Evolutionary conservation across 306 rosid species (phyloP).

Genomic region (Vigna mungo): DNA sequence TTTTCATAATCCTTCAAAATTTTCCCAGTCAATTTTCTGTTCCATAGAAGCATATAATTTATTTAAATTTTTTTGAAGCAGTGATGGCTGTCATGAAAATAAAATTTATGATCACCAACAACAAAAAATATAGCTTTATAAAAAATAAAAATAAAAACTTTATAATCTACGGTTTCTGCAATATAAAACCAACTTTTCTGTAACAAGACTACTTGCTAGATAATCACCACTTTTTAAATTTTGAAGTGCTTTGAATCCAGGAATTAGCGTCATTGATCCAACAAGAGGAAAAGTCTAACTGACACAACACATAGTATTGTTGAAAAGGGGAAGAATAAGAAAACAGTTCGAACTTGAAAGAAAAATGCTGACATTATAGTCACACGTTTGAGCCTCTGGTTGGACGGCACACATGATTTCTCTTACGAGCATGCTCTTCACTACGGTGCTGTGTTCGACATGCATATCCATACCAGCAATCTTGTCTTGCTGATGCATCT

Average conservation of each 20-base stretch:
- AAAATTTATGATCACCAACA: no score
- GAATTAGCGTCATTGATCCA: neutral
- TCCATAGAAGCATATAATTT: no score
- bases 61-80: no score
- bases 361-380: conserved; percentile 18
- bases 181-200: no score
- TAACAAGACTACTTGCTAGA: no score
- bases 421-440: conserved; percentile 79
- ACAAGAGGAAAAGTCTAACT: neutral
- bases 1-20: no score
- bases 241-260: neutral
- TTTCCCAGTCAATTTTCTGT: no score
- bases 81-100: no score
- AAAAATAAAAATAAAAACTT: no score
- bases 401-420: conserved; percentile 91
- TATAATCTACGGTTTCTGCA: no score
- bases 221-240: no score
- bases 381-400: conserved; percentile 56
- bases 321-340: neutral
- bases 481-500: conserved; percentile 67
- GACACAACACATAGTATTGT: neutral
- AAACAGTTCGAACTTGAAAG: neutral
- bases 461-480: conserved; percentile 97
- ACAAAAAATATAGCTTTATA: no score
- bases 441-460: conserved; percentile 92